Base-by-base conservation (phyloP, 306 rosid genomes). In the Vigna hirtella region DNA sequence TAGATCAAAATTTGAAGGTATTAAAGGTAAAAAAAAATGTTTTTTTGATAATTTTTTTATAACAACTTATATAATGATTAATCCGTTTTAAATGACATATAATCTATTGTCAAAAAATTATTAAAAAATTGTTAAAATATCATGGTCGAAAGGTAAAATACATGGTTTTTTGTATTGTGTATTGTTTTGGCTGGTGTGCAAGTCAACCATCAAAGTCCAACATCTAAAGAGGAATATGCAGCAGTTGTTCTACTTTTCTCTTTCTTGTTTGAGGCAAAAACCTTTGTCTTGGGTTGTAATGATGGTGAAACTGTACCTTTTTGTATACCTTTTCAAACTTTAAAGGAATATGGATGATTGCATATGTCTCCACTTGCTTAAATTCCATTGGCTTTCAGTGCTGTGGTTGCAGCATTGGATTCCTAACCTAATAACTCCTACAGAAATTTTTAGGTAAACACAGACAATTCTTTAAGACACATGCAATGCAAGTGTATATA, bases 381-480 rank as follows among this genome's bases (percentile, higher is more conserved):
- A 38, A 3, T 9, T 18, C 69, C 68, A 58, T 77, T 72, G 78
- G 82, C 55, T 28, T 56, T 36, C 36, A 43, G n/a, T 47, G 65
- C 18, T 55, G 48, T 30, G 16, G 59, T 65, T 61, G 48, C 66
- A 42, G 59, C 88, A 70, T 79, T 65, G 86, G 85, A 82, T 85
- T 82, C 86, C 83, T 43, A 26, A 22, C 40, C 83, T 58, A 28
- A 40, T 58, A 28, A 40, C 42, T 73, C 57, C 36, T 17, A 5
- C 30, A 9, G 3, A 20, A 18, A 11, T 43, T 5, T 43, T 43
- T 40, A 42, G 72, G 55, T 67, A 43, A 17, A 18, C 55, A 20
- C 12, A 15, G 40, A 47, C 56, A 45, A 22, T 66, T 64, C 66
- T 59, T 59, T 9, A 53, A 45, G 5, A 45, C 15, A 45, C 1